phyloP scores from a whole-genome alignment of 2,329 filamentous ascomycete species.

The Herpotrichia juniperi region DNA sequence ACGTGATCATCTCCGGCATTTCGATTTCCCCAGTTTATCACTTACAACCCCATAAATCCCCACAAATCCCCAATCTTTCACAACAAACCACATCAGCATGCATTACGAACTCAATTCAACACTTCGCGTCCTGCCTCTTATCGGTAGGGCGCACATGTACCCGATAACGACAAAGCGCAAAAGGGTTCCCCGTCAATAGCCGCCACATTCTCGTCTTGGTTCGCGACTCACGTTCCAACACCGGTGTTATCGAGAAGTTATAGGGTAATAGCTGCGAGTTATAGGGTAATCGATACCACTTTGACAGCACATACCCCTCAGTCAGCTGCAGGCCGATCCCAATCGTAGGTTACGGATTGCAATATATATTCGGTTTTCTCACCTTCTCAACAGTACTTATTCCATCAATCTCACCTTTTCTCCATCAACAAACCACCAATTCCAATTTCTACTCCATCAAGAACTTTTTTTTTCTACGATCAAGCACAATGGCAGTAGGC shows the following conservation, averaged over 20 bases:
- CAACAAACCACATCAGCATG: neutral
- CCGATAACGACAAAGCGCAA: neutral
- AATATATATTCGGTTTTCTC: conserved; percentile 1
- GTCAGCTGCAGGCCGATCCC: conserved; percentile 10
- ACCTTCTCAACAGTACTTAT: neutral
- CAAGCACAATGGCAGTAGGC: conserved; percentile 31
- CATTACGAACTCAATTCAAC: too few species aligned
- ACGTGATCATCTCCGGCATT: neutral
- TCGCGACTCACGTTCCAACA: neutral
- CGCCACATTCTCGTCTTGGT: neutral
- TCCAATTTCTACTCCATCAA: neutral
- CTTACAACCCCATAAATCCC: neutral
- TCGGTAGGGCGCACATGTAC: too few species aligned
- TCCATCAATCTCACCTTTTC: too few species aligned
- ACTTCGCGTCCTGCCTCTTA: too few species aligned
- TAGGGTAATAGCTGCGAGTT: conserved; percentile 39
- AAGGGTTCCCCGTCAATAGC: conserved; percentile 1
- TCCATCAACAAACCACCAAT: neutral
- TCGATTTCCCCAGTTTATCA: neutral
- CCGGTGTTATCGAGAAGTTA: conserved; percentile 21
- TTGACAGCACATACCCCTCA: conserved; percentile 26
- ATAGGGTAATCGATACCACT: conserved; percentile 45
- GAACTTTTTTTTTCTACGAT: neutral
- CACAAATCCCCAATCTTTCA: neutral
- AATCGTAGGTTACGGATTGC: too few species aligned